Percentiles rank a stretch among this genome's conserved stretches.
These are phyloP conservation scores for Fusarium pilosicola DNA, from an alignment of 2,329 filamentous ascomycete species.

Conservation along the genomic window DNA sequence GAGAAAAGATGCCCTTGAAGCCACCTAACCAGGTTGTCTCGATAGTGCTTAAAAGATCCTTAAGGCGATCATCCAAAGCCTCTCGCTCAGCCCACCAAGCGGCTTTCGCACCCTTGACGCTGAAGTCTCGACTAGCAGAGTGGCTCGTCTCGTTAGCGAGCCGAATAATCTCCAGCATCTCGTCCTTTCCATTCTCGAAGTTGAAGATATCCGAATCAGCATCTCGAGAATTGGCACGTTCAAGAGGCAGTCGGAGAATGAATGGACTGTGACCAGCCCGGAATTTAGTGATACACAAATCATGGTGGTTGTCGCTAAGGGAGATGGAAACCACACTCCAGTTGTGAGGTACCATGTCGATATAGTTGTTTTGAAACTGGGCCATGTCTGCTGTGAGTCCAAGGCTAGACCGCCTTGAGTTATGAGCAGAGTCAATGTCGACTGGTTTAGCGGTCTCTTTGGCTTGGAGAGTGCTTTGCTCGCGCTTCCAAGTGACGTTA, in stretches of 20 bases:
- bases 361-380: slow-evolving; percentile 80
- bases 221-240: slow-evolving; percentile 82
- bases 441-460: slow-evolving; percentile 23
- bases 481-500: slow-evolving; percentile 73
- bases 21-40: slow-evolving; percentile 96
- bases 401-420: slow-evolving; percentile 55
- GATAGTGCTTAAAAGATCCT: slow-evolving; percentile 82
- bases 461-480: slow-evolving; percentile 66
- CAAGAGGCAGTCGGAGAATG: slow-evolving; percentile 85
- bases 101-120: slow-evolving; percentile 76
- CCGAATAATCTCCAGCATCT: slow-evolving; percentile 84
- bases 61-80: slow-evolving; percentile 79
- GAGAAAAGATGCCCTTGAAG: slow-evolving; percentile 93
- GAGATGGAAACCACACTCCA: slow-evolving; percentile 92
- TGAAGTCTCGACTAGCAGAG: slow-evolving; percentile 71
- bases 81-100: slow-evolving; percentile 93
- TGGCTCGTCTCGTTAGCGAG: slow-evolving; percentile 87
- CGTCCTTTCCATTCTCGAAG: slow-evolving; percentile 80
- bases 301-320: slow-evolving; percentile 81
- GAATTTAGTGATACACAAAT: slow-evolving; percentile 90
- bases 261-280: slow-evolving; percentile 81
- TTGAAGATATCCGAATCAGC: slow-evolving; percentile 82
- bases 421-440: not conserved
- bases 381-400: slow-evolving; percentile 62
- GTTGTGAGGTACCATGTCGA: slow-evolving; percentile 82